Evolutionary conservation across 148 eudicot genomes (phyloP).

Genomic region (Chenopodium album): DNA sequence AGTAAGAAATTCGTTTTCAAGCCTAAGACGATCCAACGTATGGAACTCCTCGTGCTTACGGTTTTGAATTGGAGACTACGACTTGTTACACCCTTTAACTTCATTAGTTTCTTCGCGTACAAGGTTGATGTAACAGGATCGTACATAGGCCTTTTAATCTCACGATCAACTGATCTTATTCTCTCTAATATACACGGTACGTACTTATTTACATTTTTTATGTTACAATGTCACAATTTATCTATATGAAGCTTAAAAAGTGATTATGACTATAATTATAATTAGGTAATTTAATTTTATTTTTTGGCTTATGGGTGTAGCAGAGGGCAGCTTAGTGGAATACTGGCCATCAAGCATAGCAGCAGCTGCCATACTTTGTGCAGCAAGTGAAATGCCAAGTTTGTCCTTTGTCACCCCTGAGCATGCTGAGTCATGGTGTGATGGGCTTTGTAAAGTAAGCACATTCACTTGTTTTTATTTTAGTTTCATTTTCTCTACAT

Average conservation of each 20-base stretch:
- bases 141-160: conserved; percentile 44
- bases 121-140: conserved; percentile 66
- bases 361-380: conserved; percentile 75
- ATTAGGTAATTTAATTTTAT: background rate
- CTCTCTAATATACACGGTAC: conserved; percentile 60
- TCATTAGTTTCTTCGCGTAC: conserved; percentile 61
- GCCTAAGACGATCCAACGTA: conserved; percentile 68
- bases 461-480: background rate
- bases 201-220: conserved; percentile 22
- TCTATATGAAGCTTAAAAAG: background rate
- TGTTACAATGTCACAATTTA: background rate
- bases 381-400: conserved; percentile 72
- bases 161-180: conserved; percentile 68
- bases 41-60: conserved; percentile 79
- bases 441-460: conserved; percentile 83
- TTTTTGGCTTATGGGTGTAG: conserved; percentile 23
- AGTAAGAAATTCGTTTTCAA: conserved; percentile 68
- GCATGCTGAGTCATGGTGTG: conserved; percentile 80
- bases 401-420: conserved; percentile 64
- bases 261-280: background rate
- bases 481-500: no score
- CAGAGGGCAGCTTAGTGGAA: conserved; percentile 75
- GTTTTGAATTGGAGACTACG: conserved; percentile 82
- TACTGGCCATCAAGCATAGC: conserved; percentile 91
- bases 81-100: conserved; percentile 75